Conservation (phyloP, 176 grass and related monocot genomes). For the Pontederia crassipes region DNA sequence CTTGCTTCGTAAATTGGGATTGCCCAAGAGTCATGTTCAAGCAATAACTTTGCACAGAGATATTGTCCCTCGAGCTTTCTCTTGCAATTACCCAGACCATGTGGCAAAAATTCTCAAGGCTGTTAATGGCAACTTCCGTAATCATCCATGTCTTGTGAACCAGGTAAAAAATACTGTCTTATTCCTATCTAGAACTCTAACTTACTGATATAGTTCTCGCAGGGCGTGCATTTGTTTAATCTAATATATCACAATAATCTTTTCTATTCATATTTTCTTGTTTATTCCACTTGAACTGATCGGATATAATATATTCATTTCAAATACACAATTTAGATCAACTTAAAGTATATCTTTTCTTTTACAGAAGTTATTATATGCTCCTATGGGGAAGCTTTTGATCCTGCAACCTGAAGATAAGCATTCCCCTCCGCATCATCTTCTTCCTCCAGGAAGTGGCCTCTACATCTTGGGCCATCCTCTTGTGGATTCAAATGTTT, state of each 20-base stretch:
- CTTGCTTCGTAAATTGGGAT: slow-evolving; percentile 53
- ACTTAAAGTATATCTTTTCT: not conserved
- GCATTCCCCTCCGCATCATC: slow-evolving; percentile 70
- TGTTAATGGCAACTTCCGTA: slow-evolving; percentile 75
- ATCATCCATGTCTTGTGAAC: slow-evolving; percentile 68
- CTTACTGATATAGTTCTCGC: not conserved
- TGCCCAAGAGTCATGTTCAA: slow-evolving; percentile 60
- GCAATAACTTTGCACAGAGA: slow-evolving; percentile 74
- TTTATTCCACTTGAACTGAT: not conserved
- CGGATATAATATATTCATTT: not conserved
- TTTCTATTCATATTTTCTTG: not conserved
- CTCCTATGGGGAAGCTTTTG: slow-evolving; percentile 75
- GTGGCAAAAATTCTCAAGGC: slow-evolving; percentile 77
- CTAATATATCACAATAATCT: not conserved
- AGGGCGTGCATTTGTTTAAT: not conserved
- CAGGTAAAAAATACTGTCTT: slow-evolving; percentile 30
- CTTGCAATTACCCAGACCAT: slow-evolving; percentile 84
- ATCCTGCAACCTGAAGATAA: slow-evolving; percentile 85
- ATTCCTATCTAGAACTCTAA: too few species aligned
- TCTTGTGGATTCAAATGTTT: not conserved
- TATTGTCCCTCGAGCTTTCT: slow-evolving; percentile 93
- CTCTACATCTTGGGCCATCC: slow-evolving; percentile 44
- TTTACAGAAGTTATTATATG: slow-evolving; percentile 77
- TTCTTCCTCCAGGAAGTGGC: slow-evolving; percentile 66
- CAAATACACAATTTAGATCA: not conserved